phyloP scores from a whole-genome alignment of 108 stramenopile genomes.

The Craspedostauros australis region DNA sequence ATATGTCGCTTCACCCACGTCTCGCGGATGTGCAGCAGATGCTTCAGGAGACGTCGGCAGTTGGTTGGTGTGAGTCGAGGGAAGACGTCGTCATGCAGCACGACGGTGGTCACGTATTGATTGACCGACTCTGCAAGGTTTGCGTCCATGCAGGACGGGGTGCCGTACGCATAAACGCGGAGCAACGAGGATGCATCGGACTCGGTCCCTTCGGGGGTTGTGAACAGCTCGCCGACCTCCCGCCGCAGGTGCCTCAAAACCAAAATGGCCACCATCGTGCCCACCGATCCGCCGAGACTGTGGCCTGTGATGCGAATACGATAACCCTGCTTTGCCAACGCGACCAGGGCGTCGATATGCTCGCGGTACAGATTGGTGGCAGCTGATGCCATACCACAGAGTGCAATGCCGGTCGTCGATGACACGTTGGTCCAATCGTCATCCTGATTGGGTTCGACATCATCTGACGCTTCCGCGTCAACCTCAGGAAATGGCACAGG shows the following conservation, averaged over 20 bases:
- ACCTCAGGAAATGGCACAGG: conserved; percentile 81
- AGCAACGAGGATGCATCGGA: conserved; percentile 36
- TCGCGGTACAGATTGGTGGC: conserved; percentile 72
- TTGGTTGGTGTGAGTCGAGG: conserved; percentile 88
- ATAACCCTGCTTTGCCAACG: conserved; percentile 65
- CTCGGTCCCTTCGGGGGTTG: background rate
- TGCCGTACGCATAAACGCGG: conserved; percentile 83
- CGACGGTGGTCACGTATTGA: conserved; percentile 71
- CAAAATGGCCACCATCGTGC: conserved; percentile 74
- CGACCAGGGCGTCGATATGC: conserved; percentile 54
- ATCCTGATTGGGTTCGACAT: conserved; percentile 9
- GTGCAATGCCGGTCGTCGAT: conserved; percentile 58
- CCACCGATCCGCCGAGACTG: conserved; percentile 83
- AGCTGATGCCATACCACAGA: conserved; percentile 82
- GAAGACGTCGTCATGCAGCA: conserved; percentile 92
- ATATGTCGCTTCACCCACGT: conserved; percentile 84
- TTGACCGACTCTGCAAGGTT: conserved; percentile 64
- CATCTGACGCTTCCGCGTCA: conserved; percentile 13
- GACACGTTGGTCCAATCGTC: conserved; percentile 75
- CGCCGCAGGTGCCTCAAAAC: conserved; percentile 51
- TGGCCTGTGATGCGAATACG: conserved; percentile 79
- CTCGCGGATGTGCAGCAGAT: conserved; percentile 78
- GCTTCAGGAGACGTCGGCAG: conserved; percentile 78
- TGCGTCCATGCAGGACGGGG: conserved; percentile 88
- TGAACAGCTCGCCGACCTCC: background rate